phyloP scores from a whole-genome alignment of 768 basidiomycete genomes.

The Auriscalpium microsporum region DNA sequence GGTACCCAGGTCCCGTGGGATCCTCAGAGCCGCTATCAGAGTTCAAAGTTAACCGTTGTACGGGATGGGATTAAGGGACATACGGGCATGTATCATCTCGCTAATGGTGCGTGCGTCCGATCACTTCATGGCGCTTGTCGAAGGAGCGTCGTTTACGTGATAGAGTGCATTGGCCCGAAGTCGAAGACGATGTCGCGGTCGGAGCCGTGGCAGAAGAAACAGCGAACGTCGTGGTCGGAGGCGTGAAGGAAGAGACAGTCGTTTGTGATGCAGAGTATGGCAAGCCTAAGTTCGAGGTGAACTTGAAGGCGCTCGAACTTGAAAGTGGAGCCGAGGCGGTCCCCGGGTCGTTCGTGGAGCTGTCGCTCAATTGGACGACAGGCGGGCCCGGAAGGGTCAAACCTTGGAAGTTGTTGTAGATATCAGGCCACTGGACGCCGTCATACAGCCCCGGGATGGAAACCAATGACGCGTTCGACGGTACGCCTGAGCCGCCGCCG shows the following conservation, averaged over 20 bases:
- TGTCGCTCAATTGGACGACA: background rate
- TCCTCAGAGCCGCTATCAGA: too few species aligned
- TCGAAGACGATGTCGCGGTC: background rate
- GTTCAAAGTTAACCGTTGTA: too few species aligned
- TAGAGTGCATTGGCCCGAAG: background rate
- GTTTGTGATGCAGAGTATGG: background rate
- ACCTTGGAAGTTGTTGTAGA: slow-evolving; percentile 19
- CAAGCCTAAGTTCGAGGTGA: background rate
- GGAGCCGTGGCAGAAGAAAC: background rate
- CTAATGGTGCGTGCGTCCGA: too few species aligned
- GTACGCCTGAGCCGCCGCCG: slow-evolving; percentile 18
- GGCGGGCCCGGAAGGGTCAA: slow-evolving; percentile 20
- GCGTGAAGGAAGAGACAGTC: background rate
- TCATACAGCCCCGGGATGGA: slow-evolving; percentile 21
- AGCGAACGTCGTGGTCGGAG: background rate
- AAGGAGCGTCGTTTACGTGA: background rate
- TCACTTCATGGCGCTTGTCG: background rate
- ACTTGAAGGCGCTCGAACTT: too few species aligned
- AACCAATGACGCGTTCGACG: slow-evolving; percentile 17
- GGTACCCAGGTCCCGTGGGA: too few species aligned
- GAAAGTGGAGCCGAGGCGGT: background rate
- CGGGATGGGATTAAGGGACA: too few species aligned
- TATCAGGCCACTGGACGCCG: slow-evolving; percentile 19
- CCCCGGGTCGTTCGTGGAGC: background rate
- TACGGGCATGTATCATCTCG: too few species aligned